Evolutionary conservation across 2,329 filamentous ascomycete genomes (phyloP).

Genomic region (Diaporthe ilicicola): DNA sequence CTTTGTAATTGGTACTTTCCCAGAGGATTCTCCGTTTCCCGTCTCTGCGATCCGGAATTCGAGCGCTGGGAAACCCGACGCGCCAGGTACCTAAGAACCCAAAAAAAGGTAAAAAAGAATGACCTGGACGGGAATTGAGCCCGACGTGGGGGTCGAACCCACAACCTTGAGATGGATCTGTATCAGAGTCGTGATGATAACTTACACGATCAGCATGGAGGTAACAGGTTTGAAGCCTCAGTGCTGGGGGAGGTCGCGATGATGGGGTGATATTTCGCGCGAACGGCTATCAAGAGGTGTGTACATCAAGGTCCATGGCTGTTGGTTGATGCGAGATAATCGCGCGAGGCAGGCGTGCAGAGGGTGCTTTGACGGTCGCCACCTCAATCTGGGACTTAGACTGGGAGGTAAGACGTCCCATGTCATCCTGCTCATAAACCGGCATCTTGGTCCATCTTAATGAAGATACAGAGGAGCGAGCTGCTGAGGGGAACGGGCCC

Average conservation of each 20-base stretch:
- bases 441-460: too few relatives aligned
- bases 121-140: constrained; percentile 26
- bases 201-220: too few relatives aligned
- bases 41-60: neutral
- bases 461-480: neutral
- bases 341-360: neutral
- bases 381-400: neutral
- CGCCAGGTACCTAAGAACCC: neutral
- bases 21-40: neutral
- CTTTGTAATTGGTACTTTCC: neutral
- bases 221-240: neutral
- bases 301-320: neutral
- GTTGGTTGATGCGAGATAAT: neutral
- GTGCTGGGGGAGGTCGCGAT: neutral
- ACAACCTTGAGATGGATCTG: constrained; percentile 29
- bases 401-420: too few relatives aligned
- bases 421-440: neutral
- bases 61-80: neutral
- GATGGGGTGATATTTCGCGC: neutral
- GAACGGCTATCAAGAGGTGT: neutral
- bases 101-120: neutral
- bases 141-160: constrained; percentile 32
- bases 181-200: constrained; percentile 30
- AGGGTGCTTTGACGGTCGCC: neutral
- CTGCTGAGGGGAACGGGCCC: neutral